phyloP scores from a whole-genome alignment of 352 stramenopile species.

The Globisporangium spiculum region DNA sequence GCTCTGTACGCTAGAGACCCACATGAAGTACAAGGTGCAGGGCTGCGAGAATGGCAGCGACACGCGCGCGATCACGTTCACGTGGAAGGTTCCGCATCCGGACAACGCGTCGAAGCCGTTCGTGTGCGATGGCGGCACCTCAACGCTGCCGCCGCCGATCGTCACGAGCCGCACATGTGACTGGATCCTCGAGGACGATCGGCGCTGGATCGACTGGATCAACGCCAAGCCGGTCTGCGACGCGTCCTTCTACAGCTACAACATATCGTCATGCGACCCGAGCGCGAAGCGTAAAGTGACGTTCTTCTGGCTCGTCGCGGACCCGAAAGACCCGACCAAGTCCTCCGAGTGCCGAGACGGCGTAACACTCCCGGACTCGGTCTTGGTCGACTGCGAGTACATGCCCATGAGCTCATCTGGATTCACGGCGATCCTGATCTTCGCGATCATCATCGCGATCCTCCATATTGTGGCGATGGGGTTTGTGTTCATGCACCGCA shows the following conservation, averaged over 20 bases:
- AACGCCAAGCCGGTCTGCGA: conserved; percentile 31
- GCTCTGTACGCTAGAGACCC: conserved; percentile 21
- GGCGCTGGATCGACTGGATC: conserved; percentile 36
- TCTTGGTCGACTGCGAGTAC: conserved; percentile 34
- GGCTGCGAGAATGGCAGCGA: conserved; percentile 23
- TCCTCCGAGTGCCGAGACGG: conserved; percentile 39
- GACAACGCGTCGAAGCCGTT: conserved; percentile 29
- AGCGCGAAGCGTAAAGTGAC: conserved; percentile 24
- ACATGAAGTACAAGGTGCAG: conserved; percentile 28
- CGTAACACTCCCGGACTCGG: conserved; percentile 17
- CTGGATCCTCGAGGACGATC: conserved; percentile 31
- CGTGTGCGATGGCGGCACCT: conserved; percentile 40
- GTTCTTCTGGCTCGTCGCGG: conserved; percentile 41
- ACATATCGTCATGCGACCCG: conserved; percentile 28
- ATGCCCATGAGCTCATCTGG: conserved; percentile 23
- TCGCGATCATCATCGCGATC: conserved; percentile 12
- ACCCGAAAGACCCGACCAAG: conserved; percentile 11
- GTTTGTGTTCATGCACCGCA: conserved; percentile 29
- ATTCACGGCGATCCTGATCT: conserved; percentile 19
- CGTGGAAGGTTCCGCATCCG: conserved; percentile 32
- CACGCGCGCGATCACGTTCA: conserved; percentile 27
- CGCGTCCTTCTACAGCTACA: conserved; percentile 36
- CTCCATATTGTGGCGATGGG: conserved; percentile 14
- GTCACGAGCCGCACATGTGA: conserved; percentile 34
- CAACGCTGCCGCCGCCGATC: conserved; percentile 24